Base-by-base conservation (phyloP, 305 asterid genomes). In the Petunia hybrid region DNA sequence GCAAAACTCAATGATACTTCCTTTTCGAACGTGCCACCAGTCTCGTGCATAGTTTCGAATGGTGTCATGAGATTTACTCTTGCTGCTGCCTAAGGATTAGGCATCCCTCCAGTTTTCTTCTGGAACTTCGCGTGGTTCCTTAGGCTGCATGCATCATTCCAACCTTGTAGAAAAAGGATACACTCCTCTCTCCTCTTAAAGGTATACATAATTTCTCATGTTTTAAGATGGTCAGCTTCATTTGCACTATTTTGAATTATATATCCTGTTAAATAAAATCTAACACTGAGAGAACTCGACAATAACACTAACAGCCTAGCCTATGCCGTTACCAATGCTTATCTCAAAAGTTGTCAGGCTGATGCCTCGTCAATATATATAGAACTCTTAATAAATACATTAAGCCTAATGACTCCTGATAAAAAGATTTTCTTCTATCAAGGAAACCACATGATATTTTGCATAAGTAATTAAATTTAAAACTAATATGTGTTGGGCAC, bases 21-120 rank as follows among this genome's bases (percentile, higher is more conserved):
- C 16, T 48, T 43, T 1, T 68, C 86, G 0, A 31, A 9, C 3
- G 76, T 41, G 3, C 85, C 87, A 16, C 85, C 82, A 0, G 88
- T 85, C 8, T 64, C 80, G 53, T 85, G 84, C 73, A 75, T 85
- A 1, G 83, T 85, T 62, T 67, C 84, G 1, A 84, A 85, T 41
- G 77, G 71, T 2, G 13, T 13, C 48, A 82, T 80, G 82, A 76
- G 82, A 42, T 85, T 82, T 41, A 70, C 84, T 2, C 38, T 82
- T 12, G 80, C 40, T 8, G 84, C 82, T 13, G 85, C 88, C 4
- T 6, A 68, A 36, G 85, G 79, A 48, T 12, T 76, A 3, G 85
- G 87, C 5, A 57, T 82, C 35, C 85, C 87, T 55, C 77, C 42
- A 9, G 55, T 76, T 12, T 39, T 82, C 36, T 76, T 85, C 1